Base-by-base conservation (phyloP, 495 filamentous ascomycete species). In the Hypoxylon crocopeplum region DNA sequence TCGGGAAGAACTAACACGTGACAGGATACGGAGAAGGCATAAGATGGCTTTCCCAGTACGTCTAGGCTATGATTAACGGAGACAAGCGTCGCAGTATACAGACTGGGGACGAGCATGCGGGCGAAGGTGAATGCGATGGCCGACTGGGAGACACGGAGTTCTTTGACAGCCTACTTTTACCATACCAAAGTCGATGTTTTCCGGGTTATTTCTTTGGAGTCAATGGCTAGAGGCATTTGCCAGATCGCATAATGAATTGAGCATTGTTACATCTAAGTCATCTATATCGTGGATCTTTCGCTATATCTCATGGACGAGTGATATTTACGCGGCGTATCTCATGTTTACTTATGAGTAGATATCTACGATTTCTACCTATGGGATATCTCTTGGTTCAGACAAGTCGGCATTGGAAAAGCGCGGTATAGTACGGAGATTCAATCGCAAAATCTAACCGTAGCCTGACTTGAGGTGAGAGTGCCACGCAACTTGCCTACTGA, bases 31-130 rank as follows among this genome's bases (percentile, higher is more conserved):
- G 89, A 45, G 88, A 92, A 68, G 88, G 79, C 24, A 88, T 92
- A 66, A 80, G 87, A 70, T 92, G 88, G 88, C 77, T 90, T 71
- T 89, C 86, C 49, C 87, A 90, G 72, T 90, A 90, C 58, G 87
- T 90, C 64, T 90, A 84, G 71, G 69, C 33, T 34, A 27, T n/a
- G 4, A 33, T 38, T 40, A 44, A 19, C 7, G 13, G 32, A 20
- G 30, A 33, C n/a, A 44, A 34, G 36, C 27, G 46, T 56, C 11
- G 13, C 46, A 19, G 21, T 30, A 48, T 36, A 37, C 32, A 41
- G 47, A 56, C 16, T 41, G 36, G 50, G 15, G 38, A 45, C 33
- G 50, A 51, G 38, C 11, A 47, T 39, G 45, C 13, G 22, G 44
- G 48, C 49, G 27, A 53, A 10, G 42, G 59, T 7, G 50, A 32